Conservation (phyloP, 805 yeast species). For the Hanseniaspora taiwanica region DNA sequence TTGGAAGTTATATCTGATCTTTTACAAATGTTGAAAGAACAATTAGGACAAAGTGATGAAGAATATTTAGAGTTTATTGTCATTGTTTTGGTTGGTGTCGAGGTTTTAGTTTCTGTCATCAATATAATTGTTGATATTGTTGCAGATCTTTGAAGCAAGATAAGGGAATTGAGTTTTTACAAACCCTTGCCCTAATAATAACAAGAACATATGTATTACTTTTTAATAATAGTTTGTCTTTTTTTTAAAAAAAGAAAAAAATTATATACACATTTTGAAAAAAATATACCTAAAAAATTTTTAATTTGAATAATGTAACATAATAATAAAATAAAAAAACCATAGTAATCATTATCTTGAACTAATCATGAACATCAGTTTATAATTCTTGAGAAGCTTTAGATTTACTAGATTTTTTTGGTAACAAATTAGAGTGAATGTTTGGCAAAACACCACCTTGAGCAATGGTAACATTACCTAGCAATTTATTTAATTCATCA, state of each 20-base stretch:
- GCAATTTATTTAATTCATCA: conserved; percentile 92
- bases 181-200: too few relatives aligned
- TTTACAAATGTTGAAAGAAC: conserved; percentile 92
- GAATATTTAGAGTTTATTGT: conserved; percentile 88
- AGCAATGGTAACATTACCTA: conserved; percentile 89
- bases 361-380: conserved; percentile 9
- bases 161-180: not conserved
- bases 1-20: conserved; percentile 88
- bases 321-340: too few relatives aligned
- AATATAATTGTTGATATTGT: conserved; percentile 56
- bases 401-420: conserved; percentile 55
- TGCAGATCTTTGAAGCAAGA: conserved; percentile 16
- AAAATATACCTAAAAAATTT: conserved; percentile 1
- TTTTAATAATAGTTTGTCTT: too few relatives aligned
- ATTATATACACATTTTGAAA: conserved; percentile 4
- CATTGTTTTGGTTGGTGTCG: conserved; percentile 81
- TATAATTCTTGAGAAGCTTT: conserved; percentile 58
- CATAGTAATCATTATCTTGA: too few relatives aligned
- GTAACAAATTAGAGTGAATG: conserved; percentile 86
- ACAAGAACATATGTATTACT: too few relatives aligned
- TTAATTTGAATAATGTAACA: not conserved
- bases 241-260: conserved; percentile 4
- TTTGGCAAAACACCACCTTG: conserved; percentile 99
- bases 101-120: conserved; percentile 75
- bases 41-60: conserved; percentile 87